These are phyloP conservation scores for Penicillium dipodomyicola DNA, from an alignment of 495 filamentous ascomycete genomes.

Conservation along the genomic window DNA sequence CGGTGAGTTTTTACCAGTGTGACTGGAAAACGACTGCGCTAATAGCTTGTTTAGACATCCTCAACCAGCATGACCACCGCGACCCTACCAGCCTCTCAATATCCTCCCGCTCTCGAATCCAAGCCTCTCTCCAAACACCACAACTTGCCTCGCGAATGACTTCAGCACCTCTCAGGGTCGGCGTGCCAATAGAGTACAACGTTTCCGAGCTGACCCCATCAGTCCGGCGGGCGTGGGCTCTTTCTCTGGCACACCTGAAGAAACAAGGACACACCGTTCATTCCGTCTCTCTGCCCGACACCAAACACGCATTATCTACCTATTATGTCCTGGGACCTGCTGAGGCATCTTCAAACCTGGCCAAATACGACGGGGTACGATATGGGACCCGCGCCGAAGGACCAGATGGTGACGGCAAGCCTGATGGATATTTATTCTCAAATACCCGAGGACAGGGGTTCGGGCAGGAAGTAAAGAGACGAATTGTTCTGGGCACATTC, in stretches of 20 bases:
- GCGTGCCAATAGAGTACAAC: constrained; percentile 85
- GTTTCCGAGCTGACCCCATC: constrained; percentile 69
- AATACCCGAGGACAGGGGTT: constrained; percentile 69
- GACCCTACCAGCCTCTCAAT: constrained; percentile 75
- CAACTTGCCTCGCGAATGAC: constrained; percentile 30
- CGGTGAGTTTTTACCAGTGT: constrained; percentile 32
- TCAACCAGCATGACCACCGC: constrained; percentile 62
- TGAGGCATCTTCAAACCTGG: constrained; percentile 95
- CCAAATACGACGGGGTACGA: constrained; percentile 93
- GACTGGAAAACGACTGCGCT: neutral
- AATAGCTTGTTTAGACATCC: constrained; percentile 31
- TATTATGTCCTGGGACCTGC: constrained; percentile 96
- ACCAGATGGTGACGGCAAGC: constrained; percentile 26
- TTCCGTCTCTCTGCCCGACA: constrained; percentile 78
- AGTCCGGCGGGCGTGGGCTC: constrained; percentile 68
- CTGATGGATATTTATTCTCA: constrained; percentile 66
- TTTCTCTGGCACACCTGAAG: constrained; percentile 55
- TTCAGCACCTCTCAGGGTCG: constrained; percentile 53
- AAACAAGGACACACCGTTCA: constrained; percentile 64
- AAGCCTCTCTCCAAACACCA: constrained; percentile 23
- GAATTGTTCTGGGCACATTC: constrained; percentile 88
- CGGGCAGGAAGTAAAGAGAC: constrained; percentile 77
- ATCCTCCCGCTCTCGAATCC: constrained; percentile 48
- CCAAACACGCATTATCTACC: constrained; percentile 78
- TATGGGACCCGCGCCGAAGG: constrained; percentile 63